Evolutionary conservation across 1,284 basidiomycete genomes (phyloP).

Genomic region (Ustilago xerochloae): DNA sequence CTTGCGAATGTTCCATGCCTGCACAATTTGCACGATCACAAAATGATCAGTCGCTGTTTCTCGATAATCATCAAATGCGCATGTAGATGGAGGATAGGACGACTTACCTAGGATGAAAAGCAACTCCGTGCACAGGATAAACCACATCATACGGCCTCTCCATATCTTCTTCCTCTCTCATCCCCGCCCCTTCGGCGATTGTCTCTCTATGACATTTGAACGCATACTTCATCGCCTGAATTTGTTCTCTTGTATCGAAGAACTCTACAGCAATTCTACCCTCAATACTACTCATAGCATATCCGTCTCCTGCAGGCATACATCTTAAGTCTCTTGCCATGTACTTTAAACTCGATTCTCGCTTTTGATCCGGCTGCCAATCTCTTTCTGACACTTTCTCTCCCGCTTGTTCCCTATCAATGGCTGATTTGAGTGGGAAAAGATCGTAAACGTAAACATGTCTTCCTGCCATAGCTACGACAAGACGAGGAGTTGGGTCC

Average conservation of each 20-base stretch:
- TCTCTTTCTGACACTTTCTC: constrained; percentile 28
- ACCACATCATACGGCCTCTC: constrained; percentile 83
- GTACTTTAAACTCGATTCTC: constrained; percentile 94
- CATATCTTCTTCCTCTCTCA: constrained; percentile 70
- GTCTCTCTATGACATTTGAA: constrained; percentile 96
- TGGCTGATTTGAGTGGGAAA: constrained; percentile 24
- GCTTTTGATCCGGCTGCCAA: constrained; percentile 72
- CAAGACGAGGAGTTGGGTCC: constrained; percentile 49
- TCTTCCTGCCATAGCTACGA: constrained; percentile 61
- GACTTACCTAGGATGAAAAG: constrained; percentile 81
- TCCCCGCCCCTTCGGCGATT: constrained; percentile 68
- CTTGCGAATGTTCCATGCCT: constrained; percentile 93
- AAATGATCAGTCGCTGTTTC: not conserved
- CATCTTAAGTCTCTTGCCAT: constrained; percentile 90
- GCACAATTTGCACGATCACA: not conserved
- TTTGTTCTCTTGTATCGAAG: constrained; percentile 81
- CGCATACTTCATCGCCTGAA: constrained; percentile 89
- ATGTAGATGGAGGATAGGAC: not conserved
- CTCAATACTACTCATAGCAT: constrained; percentile 91
- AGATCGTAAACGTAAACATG: constrained; percentile 59
- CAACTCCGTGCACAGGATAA: constrained; percentile 95
- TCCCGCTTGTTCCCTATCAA: constrained; percentile 24
- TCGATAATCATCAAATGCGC: not conserved
- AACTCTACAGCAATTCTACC: constrained; percentile 97
- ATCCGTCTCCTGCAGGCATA: constrained; percentile 92